Conservation (phyloP, 1,139 yeast species). For the Pichia sp. region DNA sequence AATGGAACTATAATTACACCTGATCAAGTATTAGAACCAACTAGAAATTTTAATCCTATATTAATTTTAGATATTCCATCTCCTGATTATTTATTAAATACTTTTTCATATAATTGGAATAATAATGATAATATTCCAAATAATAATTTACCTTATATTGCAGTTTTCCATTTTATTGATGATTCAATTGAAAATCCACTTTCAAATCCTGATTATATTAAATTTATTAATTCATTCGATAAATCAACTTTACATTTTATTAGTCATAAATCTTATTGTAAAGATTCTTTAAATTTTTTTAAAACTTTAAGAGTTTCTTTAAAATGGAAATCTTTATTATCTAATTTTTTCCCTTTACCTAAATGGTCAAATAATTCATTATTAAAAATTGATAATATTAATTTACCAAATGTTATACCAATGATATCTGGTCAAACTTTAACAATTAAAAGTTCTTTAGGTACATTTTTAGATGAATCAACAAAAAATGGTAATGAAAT, state of each 20-base stretch:
- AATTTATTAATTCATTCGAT: constrained; percentile 43
- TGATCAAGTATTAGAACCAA: constrained; percentile 64
- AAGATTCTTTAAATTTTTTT: constrained; percentile 54
- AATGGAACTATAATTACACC: constrained; percentile 59
- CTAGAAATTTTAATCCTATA: constrained; percentile 52
- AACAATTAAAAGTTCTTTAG: constrained; percentile 14
- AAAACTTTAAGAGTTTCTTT: constrained; percentile 49
- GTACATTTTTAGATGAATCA: constrained; percentile 5
- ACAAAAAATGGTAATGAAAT: constrained; percentile 9
- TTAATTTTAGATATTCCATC: constrained; percentile 73
- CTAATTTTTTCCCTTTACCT: constrained; percentile 31
- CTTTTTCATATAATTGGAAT: constrained; percentile 34
- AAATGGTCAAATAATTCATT: constrained; percentile 25
- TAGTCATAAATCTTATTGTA: constrained; percentile 59
- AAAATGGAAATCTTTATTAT: constrained; percentile 52
- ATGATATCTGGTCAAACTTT: constrained; percentile 26
- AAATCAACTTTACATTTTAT: constrained; percentile 52
- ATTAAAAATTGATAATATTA: constrained; percentile 5
- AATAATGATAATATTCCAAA: constrained; percentile 14
- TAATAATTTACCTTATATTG: constrained; percentile 27
- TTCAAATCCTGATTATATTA: constrained; percentile 37
- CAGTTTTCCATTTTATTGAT: constrained; percentile 74
- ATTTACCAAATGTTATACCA: constrained; percentile 21
- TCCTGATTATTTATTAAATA: constrained; percentile 41
- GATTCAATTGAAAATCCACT: constrained; percentile 43